phyloP scores from a whole-genome alignment of 345 rosid genomes.

The Geranium brycei region DNA sequence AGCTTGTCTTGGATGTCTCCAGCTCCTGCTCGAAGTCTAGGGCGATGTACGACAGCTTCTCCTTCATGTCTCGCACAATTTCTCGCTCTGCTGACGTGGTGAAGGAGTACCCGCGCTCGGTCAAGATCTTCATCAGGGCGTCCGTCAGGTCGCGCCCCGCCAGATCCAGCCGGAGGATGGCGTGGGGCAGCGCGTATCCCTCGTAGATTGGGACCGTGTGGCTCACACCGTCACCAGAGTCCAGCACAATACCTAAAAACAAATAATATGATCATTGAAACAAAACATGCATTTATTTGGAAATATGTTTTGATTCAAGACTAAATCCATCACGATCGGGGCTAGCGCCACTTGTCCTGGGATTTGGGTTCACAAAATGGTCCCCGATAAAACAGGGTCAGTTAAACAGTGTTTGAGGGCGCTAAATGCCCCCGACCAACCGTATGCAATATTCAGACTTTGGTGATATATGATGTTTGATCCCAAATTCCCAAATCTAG shows the following conservation, averaged over 20 bases:
- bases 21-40: slow-evolving; percentile 61
- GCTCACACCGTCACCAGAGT: slow-evolving; percentile 50
- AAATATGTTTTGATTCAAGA: too few relatives aligned
- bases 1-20: slow-evolving; percentile 45
- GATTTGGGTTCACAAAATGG: too few relatives aligned
- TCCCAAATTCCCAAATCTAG: too few relatives aligned
- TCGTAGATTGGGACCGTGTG: slow-evolving; percentile 49
- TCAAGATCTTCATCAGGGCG: slow-evolving; percentile 55
- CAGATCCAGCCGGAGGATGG: slow-evolving; percentile 62
- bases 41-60: slow-evolving; percentile 60
- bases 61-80: slow-evolving; percentile 64
- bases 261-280: neutral
- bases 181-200: slow-evolving; percentile 54
- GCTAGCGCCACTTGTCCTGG: too few relatives aligned
- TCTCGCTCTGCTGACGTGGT: slow-evolving; percentile 58
- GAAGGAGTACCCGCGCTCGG: slow-evolving; percentile 63
- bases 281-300: too few relatives aligned
- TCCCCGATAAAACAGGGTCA: too few relatives aligned
- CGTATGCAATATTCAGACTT: too few relatives aligned
- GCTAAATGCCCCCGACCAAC: too few relatives aligned
- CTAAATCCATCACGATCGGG: too few relatives aligned
- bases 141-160: slow-evolving; percentile 79
- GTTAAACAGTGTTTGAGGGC: too few relatives aligned
- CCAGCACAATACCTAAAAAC: slow-evolving; percentile 39
- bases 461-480: too few relatives aligned